Base-by-base conservation (phyloP, 176 grass and related monocot genomes). In the Olyra latifolia region DNA sequence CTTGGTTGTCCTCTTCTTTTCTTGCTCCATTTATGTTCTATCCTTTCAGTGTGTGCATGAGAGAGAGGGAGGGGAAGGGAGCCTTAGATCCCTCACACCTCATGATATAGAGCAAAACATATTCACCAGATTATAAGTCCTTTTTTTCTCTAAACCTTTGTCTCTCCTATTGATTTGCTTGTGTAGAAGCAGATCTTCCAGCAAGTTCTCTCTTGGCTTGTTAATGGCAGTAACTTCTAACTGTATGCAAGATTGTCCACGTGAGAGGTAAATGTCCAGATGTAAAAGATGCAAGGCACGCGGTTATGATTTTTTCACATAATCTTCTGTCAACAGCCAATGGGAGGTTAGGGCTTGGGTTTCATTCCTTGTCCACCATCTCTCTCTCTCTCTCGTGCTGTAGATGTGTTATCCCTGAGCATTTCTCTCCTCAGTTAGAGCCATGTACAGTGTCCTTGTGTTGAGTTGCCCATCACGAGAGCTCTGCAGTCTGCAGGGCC, bases 21-120 rank as follows among this genome's bases (percentile, higher is more conserved):
- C 76, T 80, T 87, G 68, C 80, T 74, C 81, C 70, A 84, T 89
- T 89, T 89, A 82, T 84, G 67, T 45, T 80, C 84, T 90, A 85
- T 87, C 87, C 80, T 56, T 68, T 77, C 41, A 3, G 5, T 35
- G 32, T 78, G 56, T 35, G 46, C 47, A 38, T 69, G 20, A 15
- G 47, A 58, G 50, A 47, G 79, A 53, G 70, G 23, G 35, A 42
- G 10, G 22, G 39, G 10, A 50, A 9, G 14, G 44, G 53, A 61
- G 30, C 4, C 80, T 29, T 83, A 73, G 80, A 83, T 83, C 66
- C 76, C 49, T 83, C 80, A 35, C 32, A 35, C 32, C 32, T 35
- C 32, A 35, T 42, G 30, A 66, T 65, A 77, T 65, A 48, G 12
- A 20, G 20, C 19, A 43, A 35, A 35, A 62, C 44, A 75, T 76